Conservation (phyloP, 2,329 filamentous ascomycete species). For the Fusarium dlaminii region DNA sequence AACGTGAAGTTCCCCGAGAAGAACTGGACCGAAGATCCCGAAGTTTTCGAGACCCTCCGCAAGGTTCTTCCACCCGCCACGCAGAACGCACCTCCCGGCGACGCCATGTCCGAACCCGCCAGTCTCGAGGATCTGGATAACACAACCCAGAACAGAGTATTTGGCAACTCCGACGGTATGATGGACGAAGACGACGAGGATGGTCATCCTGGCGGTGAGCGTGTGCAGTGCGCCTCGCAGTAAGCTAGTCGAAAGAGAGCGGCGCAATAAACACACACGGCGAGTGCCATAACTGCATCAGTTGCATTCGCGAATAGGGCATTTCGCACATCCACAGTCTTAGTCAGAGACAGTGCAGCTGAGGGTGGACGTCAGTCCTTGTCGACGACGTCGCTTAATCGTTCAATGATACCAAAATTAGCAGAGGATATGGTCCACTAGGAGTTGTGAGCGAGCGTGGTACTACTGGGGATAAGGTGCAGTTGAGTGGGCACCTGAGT, state of each 20-base stretch:
- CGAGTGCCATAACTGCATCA: constrained; percentile 29
- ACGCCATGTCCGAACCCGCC: constrained; percentile 92
- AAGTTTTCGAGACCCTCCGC: constrained; percentile 82
- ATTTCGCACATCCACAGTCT: constrained; percentile 4
- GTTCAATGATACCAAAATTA: constrained; percentile 44
- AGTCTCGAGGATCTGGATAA: constrained; percentile 86
- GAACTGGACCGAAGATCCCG: constrained; percentile 71
- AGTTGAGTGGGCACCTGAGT: constrained; percentile 26
- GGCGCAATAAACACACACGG: constrained; percentile 27
- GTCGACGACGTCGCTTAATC: constrained; percentile 35
- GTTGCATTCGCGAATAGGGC: constrained; percentile 9
- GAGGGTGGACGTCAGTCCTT: constrained; percentile 31
- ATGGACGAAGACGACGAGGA: constrained; percentile 84
- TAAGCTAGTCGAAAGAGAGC: constrained; percentile 58
- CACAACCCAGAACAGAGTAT: constrained; percentile 70
- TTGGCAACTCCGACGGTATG: constrained; percentile 66
- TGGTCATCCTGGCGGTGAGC: constrained; percentile 77
- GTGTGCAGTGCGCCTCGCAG: constrained; percentile 88
- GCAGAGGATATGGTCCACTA: constrained; percentile 18
- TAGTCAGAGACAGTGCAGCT: constrained; percentile 19
- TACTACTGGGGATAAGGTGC: constrained; percentile 9
- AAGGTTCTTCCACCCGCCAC: constrained; percentile 79
- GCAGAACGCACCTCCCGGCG: constrained; percentile 74
- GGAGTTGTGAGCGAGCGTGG: constrained; percentile 14
- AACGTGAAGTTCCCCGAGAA: constrained; percentile 95